These are phyloP conservation scores for Chlorella ohadii DNA, from an alignment of 139 green algal genomes.

Conservation along the genomic window DNA sequence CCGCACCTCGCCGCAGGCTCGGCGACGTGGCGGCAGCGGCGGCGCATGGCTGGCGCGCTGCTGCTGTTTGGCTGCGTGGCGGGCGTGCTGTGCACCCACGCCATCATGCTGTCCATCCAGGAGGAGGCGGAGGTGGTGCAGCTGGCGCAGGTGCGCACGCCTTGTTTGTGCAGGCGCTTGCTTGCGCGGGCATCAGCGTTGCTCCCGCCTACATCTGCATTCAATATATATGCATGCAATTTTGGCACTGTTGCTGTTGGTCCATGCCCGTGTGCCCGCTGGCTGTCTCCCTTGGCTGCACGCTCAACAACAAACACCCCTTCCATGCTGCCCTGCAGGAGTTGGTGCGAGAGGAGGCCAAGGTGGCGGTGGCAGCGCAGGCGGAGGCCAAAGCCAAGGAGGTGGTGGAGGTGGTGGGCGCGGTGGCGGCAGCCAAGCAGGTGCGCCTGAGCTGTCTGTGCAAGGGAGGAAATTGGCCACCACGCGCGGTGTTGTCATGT, in stretches of 20 bases:
- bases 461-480: too few species aligned
- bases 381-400: conserved; percentile 45
- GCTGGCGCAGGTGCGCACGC: conserved; percentile 59
- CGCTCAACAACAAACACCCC: too few species aligned
- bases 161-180: too few species aligned
- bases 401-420: conserved; percentile 43
- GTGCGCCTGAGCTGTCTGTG: conserved; percentile 24
- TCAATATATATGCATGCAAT: too few species aligned
- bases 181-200: too few species aligned
- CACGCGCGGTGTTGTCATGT: too few species aligned
- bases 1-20: conserved; percentile 42
- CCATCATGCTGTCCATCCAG: conserved; percentile 66
- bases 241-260: too few species aligned
- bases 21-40: conserved; percentile 36
- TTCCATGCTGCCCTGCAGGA: conserved; percentile 37
- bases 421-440: conserved; percentile 9
- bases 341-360: conserved; percentile 71
- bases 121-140: conserved; percentile 84
- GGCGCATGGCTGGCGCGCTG: conserved; percentile 64
- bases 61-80: conserved; percentile 76
- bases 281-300: too few species aligned
- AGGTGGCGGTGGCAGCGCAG: conserved; percentile 30
- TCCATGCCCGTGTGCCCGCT: too few species aligned
- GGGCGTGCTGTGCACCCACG: conserved; percentile 77
- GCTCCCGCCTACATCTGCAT: too few species aligned